Base-by-base conservation (phyloP, 208 protist species). In the Novymonas esmeraldas region DNA sequence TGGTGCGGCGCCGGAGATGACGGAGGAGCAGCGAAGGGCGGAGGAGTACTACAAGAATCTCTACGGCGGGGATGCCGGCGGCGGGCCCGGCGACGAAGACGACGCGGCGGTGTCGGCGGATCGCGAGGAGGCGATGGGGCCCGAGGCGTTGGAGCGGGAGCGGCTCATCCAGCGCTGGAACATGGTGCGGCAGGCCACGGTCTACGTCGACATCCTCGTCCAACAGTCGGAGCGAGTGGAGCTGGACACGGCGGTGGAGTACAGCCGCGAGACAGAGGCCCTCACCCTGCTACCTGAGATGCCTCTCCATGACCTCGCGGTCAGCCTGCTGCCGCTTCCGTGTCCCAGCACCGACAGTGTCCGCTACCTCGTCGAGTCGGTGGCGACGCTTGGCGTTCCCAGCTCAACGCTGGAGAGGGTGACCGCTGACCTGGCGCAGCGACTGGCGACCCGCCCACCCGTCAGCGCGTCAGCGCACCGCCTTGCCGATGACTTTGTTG, bases 141-240 rank as follows among this genome's bases (percentile, higher is more conserved):
- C 68, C 0, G 70, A 79, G 55, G 67, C 77, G 62, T 18, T 78
- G 33, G 84, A 95, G 67, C 71, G 70, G 16, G 82, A 91, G 45
- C 55, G 64, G 4, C 76, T 93, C 18, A 58, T 78, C 14, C 79
- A 84, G 58, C 75, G 78, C 26, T 92, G 81, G 81, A 74, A 75
- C 41, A 73, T 72, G 31, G 79, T 93, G 60, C 78, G 85, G 0
- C 79, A 87, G 66, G 64, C 74, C 11, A 82, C 77, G 11, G 77
- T 78, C 39, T 93, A 93, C 55, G 69, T 85, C n/a, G 90, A 95
- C 68, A 82, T 95, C 52, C 62, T 85, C 31, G 63, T 93, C 13
- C 90, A 95, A 70, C 82, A 85, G 55, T 81, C 82, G 29, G 83
- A 95, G 69, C 56, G 71, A 18, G 85, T 95, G 31, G 83, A 87